These are phyloP conservation scores for Rutstroemia sp. DNA, from an alignment of 2,329 filamentous ascomycete species.

Conservation along the genomic window DNA sequence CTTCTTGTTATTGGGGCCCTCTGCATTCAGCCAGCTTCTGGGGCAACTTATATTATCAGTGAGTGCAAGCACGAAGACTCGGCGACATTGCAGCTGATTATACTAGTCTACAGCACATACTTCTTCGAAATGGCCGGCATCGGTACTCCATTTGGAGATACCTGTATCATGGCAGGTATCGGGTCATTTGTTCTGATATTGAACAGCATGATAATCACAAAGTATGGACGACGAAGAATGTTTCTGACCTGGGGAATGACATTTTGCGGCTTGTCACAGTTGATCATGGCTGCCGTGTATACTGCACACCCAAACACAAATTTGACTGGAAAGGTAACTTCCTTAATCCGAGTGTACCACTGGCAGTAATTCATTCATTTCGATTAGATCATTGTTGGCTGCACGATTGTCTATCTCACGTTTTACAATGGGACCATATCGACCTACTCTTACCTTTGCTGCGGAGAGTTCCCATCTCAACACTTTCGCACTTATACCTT, in stretches of 20 bases:
- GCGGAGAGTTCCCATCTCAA: slow-evolving; percentile 50
- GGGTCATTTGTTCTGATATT: slow-evolving; percentile 47
- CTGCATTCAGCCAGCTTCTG: slow-evolving; percentile 44
- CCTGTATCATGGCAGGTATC: slow-evolving; percentile 46
- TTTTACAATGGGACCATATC: slow-evolving; percentile 27
- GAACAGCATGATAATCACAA: slow-evolving; percentile 46
- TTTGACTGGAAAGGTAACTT: slow-evolving; percentile 31
- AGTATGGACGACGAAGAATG: slow-evolving; percentile 43
- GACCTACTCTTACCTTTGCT: slow-evolving; percentile 49
- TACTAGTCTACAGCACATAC: slow-evolving; percentile 46
- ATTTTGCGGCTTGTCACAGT: slow-evolving; percentile 45
- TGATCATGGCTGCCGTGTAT: slow-evolving; percentile 47
- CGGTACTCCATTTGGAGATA: slow-evolving; percentile 47
- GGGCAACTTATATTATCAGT: slow-evolving; percentile 51
- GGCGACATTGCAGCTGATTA: neutral
- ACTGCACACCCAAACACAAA: slow-evolving; percentile 34
- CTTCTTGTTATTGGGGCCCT: slow-evolving; percentile 40
- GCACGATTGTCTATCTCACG: slow-evolving; percentile 31
- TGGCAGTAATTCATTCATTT: neutral
- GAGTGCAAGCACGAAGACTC: slow-evolving; percentile 14
- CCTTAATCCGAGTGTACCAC: neutral
- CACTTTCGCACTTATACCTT: slow-evolving; percentile 50
- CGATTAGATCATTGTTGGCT: slow-evolving; percentile 37
- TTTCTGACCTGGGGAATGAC: slow-evolving; percentile 45
- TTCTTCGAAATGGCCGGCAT: slow-evolving; percentile 54